Conservation (phyloP, 495 filamentous ascomycete genomes). For the Penicillium paxilli region DNA sequence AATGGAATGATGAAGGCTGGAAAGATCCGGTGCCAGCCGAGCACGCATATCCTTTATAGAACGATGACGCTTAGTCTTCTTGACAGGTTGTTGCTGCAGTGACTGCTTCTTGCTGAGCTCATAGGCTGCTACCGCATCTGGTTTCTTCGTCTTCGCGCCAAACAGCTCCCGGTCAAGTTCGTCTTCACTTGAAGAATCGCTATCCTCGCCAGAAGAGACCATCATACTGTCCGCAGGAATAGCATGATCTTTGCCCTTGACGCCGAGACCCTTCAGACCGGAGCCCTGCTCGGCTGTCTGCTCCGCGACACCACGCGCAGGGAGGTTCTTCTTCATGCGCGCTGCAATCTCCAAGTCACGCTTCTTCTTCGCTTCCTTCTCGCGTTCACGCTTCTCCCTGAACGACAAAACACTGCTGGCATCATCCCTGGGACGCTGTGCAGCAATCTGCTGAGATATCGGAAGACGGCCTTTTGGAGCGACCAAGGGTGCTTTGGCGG, state of each 20-base stretch:
- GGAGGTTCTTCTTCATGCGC: slow-evolving; percentile 55
- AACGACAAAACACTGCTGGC: slow-evolving; percentile 47
- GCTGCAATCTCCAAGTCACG: slow-evolving; percentile 67
- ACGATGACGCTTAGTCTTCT: slow-evolving; percentile 72
- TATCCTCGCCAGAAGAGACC: slow-evolving; percentile 72
- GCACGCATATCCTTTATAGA: slow-evolving; percentile 93
- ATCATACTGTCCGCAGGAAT: slow-evolving; percentile 77
- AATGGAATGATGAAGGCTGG: slow-evolving; percentile 78
- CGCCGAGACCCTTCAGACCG: slow-evolving; percentile 71
- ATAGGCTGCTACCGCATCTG: slow-evolving; percentile 52
- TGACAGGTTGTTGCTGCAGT: slow-evolving; percentile 65
- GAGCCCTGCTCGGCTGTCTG: slow-evolving; percentile 73
- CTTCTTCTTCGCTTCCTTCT: slow-evolving; percentile 72
- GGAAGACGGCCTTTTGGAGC: slow-evolving; percentile 5
- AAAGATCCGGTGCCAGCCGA: slow-evolving; percentile 84
- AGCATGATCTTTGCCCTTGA: slow-evolving; percentile 77
- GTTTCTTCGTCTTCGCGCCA: slow-evolving; percentile 46
- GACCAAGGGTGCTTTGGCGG: slow-evolving; percentile 25
- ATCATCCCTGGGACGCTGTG: slow-evolving; percentile 36
- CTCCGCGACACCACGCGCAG: slow-evolving; percentile 54
- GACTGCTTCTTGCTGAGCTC: slow-evolving; percentile 55
- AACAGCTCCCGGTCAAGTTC: slow-evolving; percentile 64
- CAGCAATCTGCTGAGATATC: slow-evolving; percentile 26
- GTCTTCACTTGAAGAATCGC: slow-evolving; percentile 73
- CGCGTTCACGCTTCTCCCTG: slow-evolving; percentile 67